A percentile compares a stretch with the other conserved stretches of the same genome.
phyloP scores from a whole-genome alignment of 352 stramenopile genomes.

The Thraustotheca clavata region DNA sequence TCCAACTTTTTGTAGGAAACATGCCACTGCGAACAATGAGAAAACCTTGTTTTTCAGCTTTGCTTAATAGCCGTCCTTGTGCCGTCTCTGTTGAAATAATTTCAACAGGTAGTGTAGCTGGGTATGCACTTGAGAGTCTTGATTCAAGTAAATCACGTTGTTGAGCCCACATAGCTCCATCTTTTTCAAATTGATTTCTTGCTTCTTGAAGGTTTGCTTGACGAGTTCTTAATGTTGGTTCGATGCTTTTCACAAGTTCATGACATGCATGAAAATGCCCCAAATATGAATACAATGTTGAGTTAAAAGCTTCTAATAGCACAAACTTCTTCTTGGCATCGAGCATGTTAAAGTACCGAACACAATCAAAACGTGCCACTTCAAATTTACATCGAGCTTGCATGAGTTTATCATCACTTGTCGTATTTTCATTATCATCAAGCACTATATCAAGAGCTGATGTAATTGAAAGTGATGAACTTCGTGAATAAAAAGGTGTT shows the following conservation, averaged over 20 bases:
- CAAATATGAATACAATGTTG: conserved; percentile 68
- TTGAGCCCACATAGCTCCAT: conserved; percentile 64
- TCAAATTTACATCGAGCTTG: conserved; percentile 59
- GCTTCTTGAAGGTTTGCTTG: conserved; percentile 62
- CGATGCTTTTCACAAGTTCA: conserved; percentile 69
- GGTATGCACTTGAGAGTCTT: conserved; percentile 38
- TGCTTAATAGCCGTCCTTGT: conserved; percentile 35
- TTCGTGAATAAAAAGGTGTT: not conserved
- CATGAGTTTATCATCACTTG: conserved; percentile 34
- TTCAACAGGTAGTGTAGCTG: conserved; percentile 46
- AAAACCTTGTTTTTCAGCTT: conserved; percentile 64
- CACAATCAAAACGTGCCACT: conserved; percentile 73
- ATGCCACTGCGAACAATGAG: conserved; percentile 77
- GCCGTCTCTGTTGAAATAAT: conserved; percentile 64
- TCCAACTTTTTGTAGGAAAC: conserved; percentile 77
- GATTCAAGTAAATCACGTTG: conserved; percentile 58
- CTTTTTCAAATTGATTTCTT: conserved; percentile 54
- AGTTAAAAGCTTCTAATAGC: conserved; percentile 79
- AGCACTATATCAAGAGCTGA: not conserved
- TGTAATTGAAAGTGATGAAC: not conserved
- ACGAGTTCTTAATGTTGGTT: conserved; percentile 50
- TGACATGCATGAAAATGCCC: conserved; percentile 75
- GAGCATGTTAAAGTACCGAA: conserved; percentile 73
- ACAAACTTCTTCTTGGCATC: conserved; percentile 82
- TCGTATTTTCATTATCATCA: not conserved